Evolutionary conservation across 2,329 filamentous ascomycete species (phyloP).

Genomic region (Cladosporium sp.): DNA sequence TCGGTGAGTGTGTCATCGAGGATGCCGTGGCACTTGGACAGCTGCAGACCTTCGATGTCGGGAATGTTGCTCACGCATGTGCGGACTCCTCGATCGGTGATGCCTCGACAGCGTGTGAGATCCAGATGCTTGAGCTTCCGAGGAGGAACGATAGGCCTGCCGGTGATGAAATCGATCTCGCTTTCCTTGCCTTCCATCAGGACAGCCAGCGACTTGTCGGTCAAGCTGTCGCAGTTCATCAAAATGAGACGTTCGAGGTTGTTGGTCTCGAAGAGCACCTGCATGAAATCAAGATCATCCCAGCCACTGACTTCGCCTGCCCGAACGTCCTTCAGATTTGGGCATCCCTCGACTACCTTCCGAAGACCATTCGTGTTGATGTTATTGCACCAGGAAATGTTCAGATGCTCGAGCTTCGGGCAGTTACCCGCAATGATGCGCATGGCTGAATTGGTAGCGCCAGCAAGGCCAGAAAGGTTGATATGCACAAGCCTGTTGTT

Average conservation of each 20-base stretch:
- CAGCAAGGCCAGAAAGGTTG: constrained; percentile 75
- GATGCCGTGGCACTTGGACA: constrained; percentile 69
- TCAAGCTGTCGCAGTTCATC: constrained; percentile 71
- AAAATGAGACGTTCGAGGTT: constrained; percentile 75
- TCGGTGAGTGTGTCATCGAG: constrained; percentile 66
- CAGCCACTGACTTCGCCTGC: constrained; percentile 79
- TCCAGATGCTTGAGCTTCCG: constrained; percentile 79
- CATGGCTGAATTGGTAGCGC: constrained; percentile 77
- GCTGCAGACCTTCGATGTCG: constrained; percentile 71
- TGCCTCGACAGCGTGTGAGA: constrained; percentile 66
- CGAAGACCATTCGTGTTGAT: constrained; percentile 72
- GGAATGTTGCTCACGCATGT: constrained; percentile 69
- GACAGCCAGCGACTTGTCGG: constrained; percentile 63
- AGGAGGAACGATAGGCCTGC: constrained; percentile 66
- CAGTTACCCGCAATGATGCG: constrained; percentile 79
- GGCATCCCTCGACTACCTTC: constrained; percentile 66
- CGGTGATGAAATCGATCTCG: constrained; percentile 74
- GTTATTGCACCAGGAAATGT: constrained; percentile 88
- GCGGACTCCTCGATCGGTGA: constrained; percentile 69
- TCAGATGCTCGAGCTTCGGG: constrained; percentile 72
- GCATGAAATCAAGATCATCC: constrained; percentile 64
- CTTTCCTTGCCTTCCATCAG: constrained; percentile 72
- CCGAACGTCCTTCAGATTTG: constrained; percentile 68
- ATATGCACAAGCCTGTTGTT: constrained; percentile 76
- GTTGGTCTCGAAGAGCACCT: constrained; percentile 71